phyloP scores from a whole-genome alignment of 352 stramenopile species.

The Globisporangium uncinulatum region DNA sequence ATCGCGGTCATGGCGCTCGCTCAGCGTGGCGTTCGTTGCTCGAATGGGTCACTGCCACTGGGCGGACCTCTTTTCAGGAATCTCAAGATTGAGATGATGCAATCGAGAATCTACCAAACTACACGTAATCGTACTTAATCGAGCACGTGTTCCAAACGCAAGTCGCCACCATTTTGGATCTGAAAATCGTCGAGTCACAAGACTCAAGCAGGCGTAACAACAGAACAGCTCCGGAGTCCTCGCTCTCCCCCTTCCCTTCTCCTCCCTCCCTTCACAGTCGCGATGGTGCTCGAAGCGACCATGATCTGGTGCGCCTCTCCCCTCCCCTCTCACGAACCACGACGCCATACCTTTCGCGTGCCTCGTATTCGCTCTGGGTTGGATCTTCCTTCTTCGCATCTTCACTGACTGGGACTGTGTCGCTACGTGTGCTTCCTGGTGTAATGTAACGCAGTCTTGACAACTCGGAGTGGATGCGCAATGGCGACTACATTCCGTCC shows the following conservation, averaged over 20 bases:
- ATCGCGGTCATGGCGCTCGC: slow-evolving; percentile 6
- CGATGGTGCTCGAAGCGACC: slow-evolving; percentile 85
- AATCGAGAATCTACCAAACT: not conserved
- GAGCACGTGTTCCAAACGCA: not conserved
- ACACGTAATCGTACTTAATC: not conserved
- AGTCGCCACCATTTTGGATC: slow-evolving; percentile 3
- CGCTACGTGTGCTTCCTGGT: not conserved
- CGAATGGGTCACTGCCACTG: not conserved
- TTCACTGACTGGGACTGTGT: slow-evolving; percentile 1
- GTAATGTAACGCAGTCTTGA: slow-evolving; percentile 65
- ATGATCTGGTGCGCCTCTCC: slow-evolving; percentile 69
- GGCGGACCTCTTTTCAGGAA: not conserved
- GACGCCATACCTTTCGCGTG: not conserved
- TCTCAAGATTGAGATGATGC: no score
- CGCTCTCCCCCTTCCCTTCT: not conserved
- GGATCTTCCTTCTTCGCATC: not conserved
- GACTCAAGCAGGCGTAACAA: slow-evolving; percentile 5
- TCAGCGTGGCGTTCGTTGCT: not conserved
- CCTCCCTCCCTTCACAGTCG: slow-evolving; percentile 4
- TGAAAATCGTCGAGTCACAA: slow-evolving; percentile 4
- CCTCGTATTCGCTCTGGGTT: not conserved
- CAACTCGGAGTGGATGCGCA: slow-evolving; percentile 98
- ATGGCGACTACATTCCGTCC: slow-evolving; percentile 98
- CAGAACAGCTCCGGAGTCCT: not conserved
- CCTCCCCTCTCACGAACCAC: no score